A percentile compares a stretch with the other conserved stretches of the same genome.
Evolutionary conservation across 2,329 filamentous ascomycete genomes (phyloP).

Genomic region (Neurospora sp.): DNA sequence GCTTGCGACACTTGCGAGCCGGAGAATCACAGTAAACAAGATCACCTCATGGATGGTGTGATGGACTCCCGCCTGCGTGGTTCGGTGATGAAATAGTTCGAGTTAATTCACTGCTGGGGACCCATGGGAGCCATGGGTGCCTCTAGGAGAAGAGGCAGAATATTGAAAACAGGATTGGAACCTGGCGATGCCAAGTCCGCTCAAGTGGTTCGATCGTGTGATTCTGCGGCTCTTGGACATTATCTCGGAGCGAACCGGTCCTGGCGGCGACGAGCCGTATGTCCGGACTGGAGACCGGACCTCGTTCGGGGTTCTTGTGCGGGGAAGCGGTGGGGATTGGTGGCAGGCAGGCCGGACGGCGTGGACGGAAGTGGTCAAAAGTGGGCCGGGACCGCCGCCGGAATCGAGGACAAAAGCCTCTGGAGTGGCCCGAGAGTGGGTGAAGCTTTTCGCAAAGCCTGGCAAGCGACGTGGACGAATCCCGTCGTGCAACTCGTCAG

Average conservation of each 20-base stretch:
- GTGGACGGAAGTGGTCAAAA: background rate
- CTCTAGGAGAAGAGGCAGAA: background rate
- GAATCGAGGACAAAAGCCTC: background rate
- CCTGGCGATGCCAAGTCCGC: background rate
- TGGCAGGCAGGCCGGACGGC: background rate
- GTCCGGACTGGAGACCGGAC: background rate
- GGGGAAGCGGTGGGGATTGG: background rate
- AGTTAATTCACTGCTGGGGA: too few relatives aligned
- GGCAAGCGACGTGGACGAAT: background rate
- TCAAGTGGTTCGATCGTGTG: background rate
- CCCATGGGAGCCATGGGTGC: background rate
- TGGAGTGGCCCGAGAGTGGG: background rate
- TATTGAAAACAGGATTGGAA: background rate
- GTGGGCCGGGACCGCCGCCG: background rate
- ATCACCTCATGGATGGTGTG: background rate
- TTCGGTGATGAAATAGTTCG: too few relatives aligned
- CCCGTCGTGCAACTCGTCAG: background rate
- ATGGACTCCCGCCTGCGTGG: background rate
- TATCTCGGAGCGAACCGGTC: background rate
- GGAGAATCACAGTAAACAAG: background rate
- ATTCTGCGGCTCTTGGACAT: background rate
- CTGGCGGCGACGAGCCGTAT: background rate
- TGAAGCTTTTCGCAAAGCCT: background rate
- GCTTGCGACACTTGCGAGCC: background rate
- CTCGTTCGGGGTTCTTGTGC: background rate